Evolutionary conservation across 257 asterid species (phyloP).

Genomic region (Paraleonurus japonicus): DNA sequence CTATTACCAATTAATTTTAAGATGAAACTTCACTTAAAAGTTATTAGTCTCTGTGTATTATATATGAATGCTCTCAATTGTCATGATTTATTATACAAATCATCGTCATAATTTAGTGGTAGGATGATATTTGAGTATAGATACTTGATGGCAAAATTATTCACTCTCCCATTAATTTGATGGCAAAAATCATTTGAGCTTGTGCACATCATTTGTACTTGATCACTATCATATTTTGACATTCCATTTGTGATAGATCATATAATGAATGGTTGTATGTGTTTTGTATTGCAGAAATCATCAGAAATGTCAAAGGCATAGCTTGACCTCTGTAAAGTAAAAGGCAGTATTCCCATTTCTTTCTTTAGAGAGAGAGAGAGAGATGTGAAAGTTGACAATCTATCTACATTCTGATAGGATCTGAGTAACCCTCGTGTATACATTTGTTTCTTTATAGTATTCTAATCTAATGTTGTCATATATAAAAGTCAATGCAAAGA

Average conservation of each 20-base stretch:
- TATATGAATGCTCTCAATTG: too few species aligned
- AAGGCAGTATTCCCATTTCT: slow-evolving; percentile 28
- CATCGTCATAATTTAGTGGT: too few species aligned
- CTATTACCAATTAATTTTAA: too few species aligned
- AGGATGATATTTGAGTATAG: neutral
- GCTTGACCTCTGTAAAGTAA: slow-evolving; percentile 41
- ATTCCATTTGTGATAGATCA: neutral
- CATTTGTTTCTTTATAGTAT: slow-evolving; percentile 24
- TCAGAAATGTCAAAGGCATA: slow-evolving; percentile 23
- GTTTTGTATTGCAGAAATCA: neutral
- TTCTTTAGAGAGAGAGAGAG: neutral
- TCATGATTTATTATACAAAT: too few species aligned
- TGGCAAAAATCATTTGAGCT: neutral
- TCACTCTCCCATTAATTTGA: neutral
- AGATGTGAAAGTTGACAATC: slow-evolving; percentile 26
- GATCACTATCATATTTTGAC: neutral
- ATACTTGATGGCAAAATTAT: too few species aligned
- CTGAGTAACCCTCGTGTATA: slow-evolving; percentile 40
- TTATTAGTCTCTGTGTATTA: too few species aligned
- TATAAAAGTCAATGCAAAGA: slow-evolving; percentile 39
- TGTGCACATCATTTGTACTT: neutral
- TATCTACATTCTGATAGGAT: slow-evolving; percentile 23
- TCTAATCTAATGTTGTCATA: slow-evolving; percentile 31
- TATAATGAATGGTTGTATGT: neutral
- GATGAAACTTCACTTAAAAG: too few species aligned